phyloP scores from a whole-genome alignment of 2,329 filamentous ascomycete genomes.

The Teratosphaeria epicoccoides region DNA sequence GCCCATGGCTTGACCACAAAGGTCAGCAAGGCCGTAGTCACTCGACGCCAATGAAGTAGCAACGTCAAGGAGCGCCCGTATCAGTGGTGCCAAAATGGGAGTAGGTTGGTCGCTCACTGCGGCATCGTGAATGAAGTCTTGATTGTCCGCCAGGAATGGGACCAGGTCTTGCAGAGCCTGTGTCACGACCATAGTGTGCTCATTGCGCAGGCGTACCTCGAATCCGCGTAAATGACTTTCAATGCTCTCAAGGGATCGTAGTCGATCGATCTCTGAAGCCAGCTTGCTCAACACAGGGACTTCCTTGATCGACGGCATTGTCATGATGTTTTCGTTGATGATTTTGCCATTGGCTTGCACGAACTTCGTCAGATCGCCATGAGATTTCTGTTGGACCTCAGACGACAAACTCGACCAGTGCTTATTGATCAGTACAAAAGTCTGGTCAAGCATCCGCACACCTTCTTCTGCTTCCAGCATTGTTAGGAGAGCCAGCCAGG shows the following conservation, averaged over 20 bases:
- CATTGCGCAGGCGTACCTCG: conserved; percentile 62
- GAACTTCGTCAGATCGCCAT: conserved; percentile 54
- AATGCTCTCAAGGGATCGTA: conserved; percentile 56
- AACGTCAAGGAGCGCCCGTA: conserved; percentile 73
- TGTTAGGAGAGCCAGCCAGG: conserved; percentile 71
- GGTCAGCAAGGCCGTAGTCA: conserved; percentile 54
- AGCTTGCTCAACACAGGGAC: conserved; percentile 60
- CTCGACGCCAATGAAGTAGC: conserved; percentile 66
- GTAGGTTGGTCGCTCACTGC: conserved; percentile 77
- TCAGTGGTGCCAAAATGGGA: conserved; percentile 57
- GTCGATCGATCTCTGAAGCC: conserved; percentile 51
- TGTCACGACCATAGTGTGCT: conserved; percentile 75
- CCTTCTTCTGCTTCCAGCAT: conserved; percentile 70
- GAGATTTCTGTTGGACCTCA: conserved; percentile 48
- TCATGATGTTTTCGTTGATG: conserved; percentile 57
- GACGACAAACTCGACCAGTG: conserved; percentile 64
- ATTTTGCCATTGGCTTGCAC: conserved; percentile 51
- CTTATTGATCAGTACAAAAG: conserved; percentile 73
- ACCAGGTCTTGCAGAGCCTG: conserved; percentile 71
- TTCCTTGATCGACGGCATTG: conserved; percentile 64
- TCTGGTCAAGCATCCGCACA: conserved; percentile 71
- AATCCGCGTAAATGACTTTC: conserved; percentile 62
- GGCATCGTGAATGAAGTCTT: conserved; percentile 67
- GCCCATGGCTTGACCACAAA: conserved; percentile 75
- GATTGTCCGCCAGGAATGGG: conserved; percentile 60